Percentiles rank a stretch among this genome's conserved stretches.
Conservation (phyloP, 805 yeast species). For the Kodamaea restingae region DNA sequence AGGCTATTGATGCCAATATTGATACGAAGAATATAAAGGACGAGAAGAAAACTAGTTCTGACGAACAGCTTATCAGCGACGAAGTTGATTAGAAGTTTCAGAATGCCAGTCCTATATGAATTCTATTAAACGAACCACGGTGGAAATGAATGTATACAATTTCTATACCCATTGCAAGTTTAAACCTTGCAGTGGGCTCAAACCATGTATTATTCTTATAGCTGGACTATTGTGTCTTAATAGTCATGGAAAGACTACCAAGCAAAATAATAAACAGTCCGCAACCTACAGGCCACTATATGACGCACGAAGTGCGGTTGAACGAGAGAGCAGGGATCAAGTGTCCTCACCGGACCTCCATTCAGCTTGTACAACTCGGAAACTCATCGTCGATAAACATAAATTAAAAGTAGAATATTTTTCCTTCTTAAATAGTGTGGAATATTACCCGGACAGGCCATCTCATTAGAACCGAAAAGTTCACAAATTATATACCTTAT, state of each 20-base stretch:
- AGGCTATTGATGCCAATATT: too few species aligned
- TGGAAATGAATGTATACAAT: slow-evolving; percentile 34
- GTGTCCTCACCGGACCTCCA: neutral
- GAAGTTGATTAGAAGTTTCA: neutral
- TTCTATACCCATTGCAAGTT: slow-evolving; percentile 42
- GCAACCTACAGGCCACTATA: neutral
- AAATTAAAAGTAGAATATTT: too few species aligned
- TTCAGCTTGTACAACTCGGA: neutral
- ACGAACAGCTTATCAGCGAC: neutral
- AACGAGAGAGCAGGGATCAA: neutral
- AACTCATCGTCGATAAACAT: too few species aligned
- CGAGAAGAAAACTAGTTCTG: too few species aligned
- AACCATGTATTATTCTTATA: slow-evolving; percentile 40
- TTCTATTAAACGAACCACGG: too few species aligned
- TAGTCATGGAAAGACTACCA: slow-evolving; percentile 1
- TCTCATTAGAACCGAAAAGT: neutral
- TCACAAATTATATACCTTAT: neutral
- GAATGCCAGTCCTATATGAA: too few species aligned
- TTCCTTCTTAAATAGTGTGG: neutral
- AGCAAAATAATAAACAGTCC: neutral
- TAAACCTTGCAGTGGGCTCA: slow-evolving; percentile 37
- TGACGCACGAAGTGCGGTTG: neutral
- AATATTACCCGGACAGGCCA: slow-evolving; percentile 4
- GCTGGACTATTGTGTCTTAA: slow-evolving; percentile 21
- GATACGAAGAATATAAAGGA: too few species aligned